These are phyloP conservation scores for Aspergillus transmontanensis DNA, from an alignment of 2,329 filamentous ascomycete genomes.

Conservation along the genomic window DNA sequence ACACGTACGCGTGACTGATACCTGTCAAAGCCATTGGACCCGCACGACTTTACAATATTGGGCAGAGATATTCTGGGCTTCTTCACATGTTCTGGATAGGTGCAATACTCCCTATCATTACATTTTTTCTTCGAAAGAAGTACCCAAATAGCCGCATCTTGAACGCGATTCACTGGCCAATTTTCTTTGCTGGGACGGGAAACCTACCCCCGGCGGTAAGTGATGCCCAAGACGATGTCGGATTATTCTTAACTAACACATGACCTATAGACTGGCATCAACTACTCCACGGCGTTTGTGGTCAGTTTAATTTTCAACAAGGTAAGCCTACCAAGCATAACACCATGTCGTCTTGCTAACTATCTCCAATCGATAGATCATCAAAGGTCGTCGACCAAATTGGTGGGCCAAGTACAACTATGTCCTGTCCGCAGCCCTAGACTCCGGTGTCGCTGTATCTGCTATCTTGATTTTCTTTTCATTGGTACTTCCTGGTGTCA, in stretches of 20 bases:
- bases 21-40: slow-evolving; percentile 46
- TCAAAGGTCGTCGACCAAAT: slow-evolving; percentile 18
- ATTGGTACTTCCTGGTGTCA: slow-evolving; percentile 35
- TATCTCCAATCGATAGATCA: slow-evolving; percentile 8
- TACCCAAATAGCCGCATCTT: slow-evolving; percentile 55
- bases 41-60: slow-evolving; percentile 47
- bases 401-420: slow-evolving; percentile 35
- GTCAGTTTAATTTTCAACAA: slow-evolving; percentile 41
- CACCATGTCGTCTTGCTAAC: not conserved
- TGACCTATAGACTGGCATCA: slow-evolving; percentile 21
- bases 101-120: slow-evolving; percentile 45
- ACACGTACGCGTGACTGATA: not conserved
- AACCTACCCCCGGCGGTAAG: slow-evolving; percentile 28
- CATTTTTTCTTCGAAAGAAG: slow-evolving; percentile 57
- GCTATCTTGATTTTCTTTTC: slow-evolving; percentile 42
- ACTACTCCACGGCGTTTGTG: slow-evolving; percentile 26
- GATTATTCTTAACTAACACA: not conserved
- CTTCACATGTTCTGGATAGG: slow-evolving; percentile 55
- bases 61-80: slow-evolving; percentile 49
- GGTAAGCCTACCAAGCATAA: slow-evolving; percentile 6
- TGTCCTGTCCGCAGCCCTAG: slow-evolving; percentile 39
- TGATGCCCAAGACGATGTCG: not conserved
- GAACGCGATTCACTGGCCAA: slow-evolving; percentile 26
- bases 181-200: slow-evolving; percentile 29
- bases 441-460: slow-evolving; percentile 37